These are phyloP conservation scores for Albugo laibachii DNA, from an alignment of 352 stramenopile species.

Conservation along the genomic window DNA sequence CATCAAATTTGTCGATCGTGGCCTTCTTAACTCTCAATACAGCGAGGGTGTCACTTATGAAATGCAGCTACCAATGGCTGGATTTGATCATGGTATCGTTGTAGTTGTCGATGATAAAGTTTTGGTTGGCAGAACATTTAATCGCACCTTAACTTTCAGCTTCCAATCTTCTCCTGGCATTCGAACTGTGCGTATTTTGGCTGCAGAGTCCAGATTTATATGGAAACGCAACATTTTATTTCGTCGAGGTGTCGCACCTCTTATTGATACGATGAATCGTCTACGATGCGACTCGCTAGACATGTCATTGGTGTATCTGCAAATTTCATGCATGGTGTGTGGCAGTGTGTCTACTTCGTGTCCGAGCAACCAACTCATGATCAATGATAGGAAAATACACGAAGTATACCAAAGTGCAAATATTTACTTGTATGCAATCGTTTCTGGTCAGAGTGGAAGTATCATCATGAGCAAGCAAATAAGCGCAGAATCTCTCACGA, in stretches of 20 bases:
- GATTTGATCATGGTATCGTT: constrained; percentile 21
- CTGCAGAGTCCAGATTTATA: constrained; percentile 21
- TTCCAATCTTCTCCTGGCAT: constrained; percentile 13
- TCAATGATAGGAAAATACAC: too few species aligned
- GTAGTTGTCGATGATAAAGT: constrained; percentile 18
- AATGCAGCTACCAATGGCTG: constrained; percentile 23
- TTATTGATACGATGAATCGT: constrained; percentile 7
- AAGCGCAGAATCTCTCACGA: too few species aligned
- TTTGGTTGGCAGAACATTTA: constrained; percentile 10
- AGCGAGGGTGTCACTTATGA: constrained; percentile 3
- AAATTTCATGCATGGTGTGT: too few species aligned
- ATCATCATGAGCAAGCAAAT: too few species aligned
- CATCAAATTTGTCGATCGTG: constrained; percentile 2
- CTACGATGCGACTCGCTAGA: constrained; percentile 35
- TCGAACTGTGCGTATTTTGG: constrained; percentile 21
- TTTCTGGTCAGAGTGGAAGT: too few species aligned
- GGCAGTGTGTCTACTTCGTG: background rate
- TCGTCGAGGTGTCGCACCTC: constrained; percentile 7
- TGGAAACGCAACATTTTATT: constrained; percentile 22
- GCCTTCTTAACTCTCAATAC: too few species aligned
- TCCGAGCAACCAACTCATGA: constrained; percentile 1
- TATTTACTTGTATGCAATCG: too few species aligned
- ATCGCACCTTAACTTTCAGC: constrained; percentile 15
- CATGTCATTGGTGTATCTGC: constrained; percentile 14
- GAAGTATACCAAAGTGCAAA: too few species aligned